phyloP scores from a whole-genome alignment of 257 asterid species.

The Solanum pennellii region DNA sequence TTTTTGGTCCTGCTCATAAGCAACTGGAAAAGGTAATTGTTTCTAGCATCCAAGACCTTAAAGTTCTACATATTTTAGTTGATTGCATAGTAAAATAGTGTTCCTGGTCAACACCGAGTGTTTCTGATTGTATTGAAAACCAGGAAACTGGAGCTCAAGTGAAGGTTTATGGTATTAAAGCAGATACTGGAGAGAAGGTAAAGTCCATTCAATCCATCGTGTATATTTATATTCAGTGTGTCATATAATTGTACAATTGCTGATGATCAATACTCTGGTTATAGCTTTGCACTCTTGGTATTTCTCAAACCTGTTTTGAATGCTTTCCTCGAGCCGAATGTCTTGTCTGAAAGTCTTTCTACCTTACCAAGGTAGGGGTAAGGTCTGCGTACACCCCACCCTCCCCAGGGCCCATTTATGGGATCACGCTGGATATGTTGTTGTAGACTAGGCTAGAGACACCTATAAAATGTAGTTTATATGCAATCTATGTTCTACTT shows the following conservation, averaged over 20 bases:
- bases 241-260: not conserved
- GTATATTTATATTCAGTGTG: not conserved
- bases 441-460: not conserved
- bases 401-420: not conserved
- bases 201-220: not conserved
- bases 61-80: slow-evolving; percentile 4
- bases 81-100: not conserved
- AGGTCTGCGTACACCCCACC: not conserved
- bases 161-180: slow-evolving; percentile 64
- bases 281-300: not conserved
- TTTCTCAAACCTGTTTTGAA: not conserved
- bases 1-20: slow-evolving; percentile 65
- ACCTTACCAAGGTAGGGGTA: not conserved
- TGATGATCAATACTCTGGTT: not conserved
- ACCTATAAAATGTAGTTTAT: not conserved
- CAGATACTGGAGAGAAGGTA: slow-evolving; percentile 63
- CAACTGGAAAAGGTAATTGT: slow-evolving; percentile 72
- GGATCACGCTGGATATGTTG: not conserved
- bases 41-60: not conserved
- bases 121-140: slow-evolving; percentile 1
- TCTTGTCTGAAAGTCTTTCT: not conserved
- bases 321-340: not conserved
- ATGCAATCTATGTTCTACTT: not conserved
- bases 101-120: not conserved
- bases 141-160: slow-evolving; percentile 97